phyloP scores from a whole-genome alignment of 1,139 yeast species.

The Blastobotrys petasosporus region DNA sequence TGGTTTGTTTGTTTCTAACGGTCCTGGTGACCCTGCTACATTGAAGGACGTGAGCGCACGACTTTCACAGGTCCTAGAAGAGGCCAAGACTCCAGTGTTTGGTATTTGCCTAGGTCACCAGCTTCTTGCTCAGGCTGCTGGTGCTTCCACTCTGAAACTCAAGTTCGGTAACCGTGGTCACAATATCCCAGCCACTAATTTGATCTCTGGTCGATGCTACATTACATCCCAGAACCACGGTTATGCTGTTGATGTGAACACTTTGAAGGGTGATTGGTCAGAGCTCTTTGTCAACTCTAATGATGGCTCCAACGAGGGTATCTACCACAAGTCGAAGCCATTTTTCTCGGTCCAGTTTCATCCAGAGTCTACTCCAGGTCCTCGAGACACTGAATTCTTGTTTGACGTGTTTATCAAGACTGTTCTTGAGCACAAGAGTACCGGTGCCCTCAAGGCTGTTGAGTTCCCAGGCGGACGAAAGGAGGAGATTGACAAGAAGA shows the following conservation, averaged over 20 bases:
- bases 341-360: conserved; percentile 99
- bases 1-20: conserved; percentile 94
- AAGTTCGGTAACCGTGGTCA: conserved; percentile 99
- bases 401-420: conserved; percentile 89
- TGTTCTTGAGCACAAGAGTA: conserved; percentile 57
- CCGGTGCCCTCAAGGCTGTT: conserved; percentile 62
- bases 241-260: conserved; percentile 82
- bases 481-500: conserved; percentile 57
- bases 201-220: conserved; percentile 92
- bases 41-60: conserved; percentile 60
- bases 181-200: conserved; percentile 94
- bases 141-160: conserved; percentile 85
- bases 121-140: conserved; percentile 90
- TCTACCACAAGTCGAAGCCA: conserved; percentile 81
- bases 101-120: conserved; percentile 99
- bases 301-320: conserved; percentile 98
- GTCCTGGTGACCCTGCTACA: conserved; percentile 98
- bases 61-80: conserved; percentile 50
- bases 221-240: conserved; percentile 99
- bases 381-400: conserved; percentile 96
- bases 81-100: conserved; percentile 60
- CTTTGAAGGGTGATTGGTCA: conserved; percentile 76
- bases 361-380: conserved; percentile 99
- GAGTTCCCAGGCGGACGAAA: conserved; percentile 84
- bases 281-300: conserved; percentile 94